Percentiles rank a stretch among this genome's conserved stretches.
Conservation (phyloP, 108 stramenopile species). For the Epipyxis sp. region DNA sequence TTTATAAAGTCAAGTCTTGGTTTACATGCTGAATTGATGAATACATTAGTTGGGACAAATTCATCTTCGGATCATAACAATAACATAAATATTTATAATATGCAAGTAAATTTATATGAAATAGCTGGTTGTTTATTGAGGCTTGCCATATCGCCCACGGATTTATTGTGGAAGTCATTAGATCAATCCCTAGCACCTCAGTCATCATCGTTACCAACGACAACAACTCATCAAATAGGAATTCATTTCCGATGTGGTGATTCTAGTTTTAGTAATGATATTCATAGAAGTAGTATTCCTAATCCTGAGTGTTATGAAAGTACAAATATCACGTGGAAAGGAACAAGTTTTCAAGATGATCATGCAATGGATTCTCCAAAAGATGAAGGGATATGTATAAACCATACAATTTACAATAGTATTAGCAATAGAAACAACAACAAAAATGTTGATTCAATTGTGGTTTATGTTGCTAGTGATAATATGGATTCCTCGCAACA, state of each 20-base stretch:
- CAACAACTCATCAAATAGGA: not conserved
- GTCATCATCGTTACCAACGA: not conserved
- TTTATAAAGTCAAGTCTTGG: not conserved
- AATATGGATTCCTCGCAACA: not conserved
- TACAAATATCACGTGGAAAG: not conserved
- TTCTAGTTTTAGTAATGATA: not conserved
- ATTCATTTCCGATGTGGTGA: slow-evolving; percentile 23
- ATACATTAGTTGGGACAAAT: not conserved
- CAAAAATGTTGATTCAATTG: not conserved
- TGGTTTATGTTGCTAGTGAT: not conserved
- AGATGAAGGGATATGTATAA: not conserved
- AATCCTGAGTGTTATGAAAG: not conserved
- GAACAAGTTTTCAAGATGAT: not conserved
- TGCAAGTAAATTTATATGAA: not conserved
- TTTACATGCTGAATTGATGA: not conserved
- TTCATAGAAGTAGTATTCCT: not conserved
- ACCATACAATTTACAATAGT: not conserved
- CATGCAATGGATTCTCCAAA: not conserved
- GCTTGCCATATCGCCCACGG: not conserved
- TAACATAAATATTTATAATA: not conserved
- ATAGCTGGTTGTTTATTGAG: slow-evolving; percentile 5
- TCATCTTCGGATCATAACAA: not conserved
- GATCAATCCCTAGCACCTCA: not conserved
- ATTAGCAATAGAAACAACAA: not conserved
- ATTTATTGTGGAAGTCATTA: not conserved